Base-by-base conservation (phyloP, 345 rosid species). In the Salix exigua region DNA sequence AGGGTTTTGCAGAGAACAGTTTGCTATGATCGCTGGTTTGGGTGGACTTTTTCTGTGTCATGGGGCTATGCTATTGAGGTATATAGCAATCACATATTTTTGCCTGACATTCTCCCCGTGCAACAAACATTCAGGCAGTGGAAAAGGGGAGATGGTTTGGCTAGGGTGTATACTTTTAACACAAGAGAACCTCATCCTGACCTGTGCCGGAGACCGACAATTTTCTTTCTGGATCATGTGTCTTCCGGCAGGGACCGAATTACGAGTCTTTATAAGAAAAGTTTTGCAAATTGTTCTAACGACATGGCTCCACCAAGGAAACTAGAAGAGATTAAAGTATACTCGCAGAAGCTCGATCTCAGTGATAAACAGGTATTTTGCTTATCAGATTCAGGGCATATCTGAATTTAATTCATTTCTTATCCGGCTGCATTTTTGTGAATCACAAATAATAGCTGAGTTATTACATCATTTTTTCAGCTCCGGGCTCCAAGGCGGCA, bases 11-110 rank as follows among this genome's bases (percentile, higher is more conserved):
- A 89, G 33, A 90, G 85, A 75, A 86, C 97, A n/a, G 89, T 93
- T 33, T 95, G 98, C 86, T 96, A 92, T 8, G 92, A 89, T 71
- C 88, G 86, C 3, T 87, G 89, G 91, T 87, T 83, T 79, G 86
- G 87, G 1, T 93, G 96, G 99, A 93, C 98, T 5, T 83, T 96
- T 38, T 91, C 94, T 0, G 83, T 93, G 23, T 88, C 97, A 10
- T 91, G 99, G 97, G 99, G 98, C 0, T 93, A 91, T 66, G 88
- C 92, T 1, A 87, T 95, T 73, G 93, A 91, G 86, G 91, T 95
- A 5, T 83, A 87, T 33, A 74, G 82, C 0, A 78, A 76, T 33
- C 90, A 90, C 61, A 6, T 73, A 1, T 35, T 51, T 4, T 53
- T 81, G 46, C 84, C 86, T 0, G 96, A 93, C 66, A 78, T 82